Base-by-base conservation (phyloP, 2,329 filamentous ascomycete species). In the Xylariaceae sp. region DNA sequence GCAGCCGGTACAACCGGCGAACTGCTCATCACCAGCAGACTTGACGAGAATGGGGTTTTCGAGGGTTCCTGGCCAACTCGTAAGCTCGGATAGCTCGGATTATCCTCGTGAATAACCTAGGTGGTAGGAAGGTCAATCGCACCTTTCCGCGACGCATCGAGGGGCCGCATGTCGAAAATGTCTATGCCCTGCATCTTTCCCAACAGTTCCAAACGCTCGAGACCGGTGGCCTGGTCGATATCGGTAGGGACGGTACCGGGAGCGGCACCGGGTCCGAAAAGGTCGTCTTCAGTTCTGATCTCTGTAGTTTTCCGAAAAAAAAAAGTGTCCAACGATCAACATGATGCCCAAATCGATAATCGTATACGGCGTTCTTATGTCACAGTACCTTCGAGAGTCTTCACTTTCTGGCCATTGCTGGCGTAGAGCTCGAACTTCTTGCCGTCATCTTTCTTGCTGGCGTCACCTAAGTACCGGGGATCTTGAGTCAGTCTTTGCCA, bases 171-270 rank as follows among this genome's bases (percentile, higher is more conserved):
- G 78, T 99, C 91, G 79, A 99, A 99, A 72, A 97, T 80, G 72
- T 99, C 94, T 68, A 96, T 80, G 64, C 94, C 91, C 81, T 97
- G 90, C 88, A 97, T 96, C 85, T 99, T 99, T 77, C 94, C 94
- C 73, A 99, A 81, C 70, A 99, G 94, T 78, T 99, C 94, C 67
- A 99, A 84, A 84, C 94, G 91, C 81, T 99, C 94, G 58, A 97
- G 82, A 88, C 94, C 94, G 67, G 94, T 97, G 57, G 94, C 78
- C 76, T 99, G 94, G 74, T 97, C 91, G 72, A 95, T 75, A 76
- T 99, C 94, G 76, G 89, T 95, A 64, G 94, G 90, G 64, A 99
- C 80, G 72, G 87, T 88, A 71, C 94, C 92, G 62, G 85, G 77
- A 67, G 82, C 74, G 67, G 88, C 91, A 79, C 94, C 94, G 35